Base-by-base conservation (phyloP, 345 rosid species). In the Aurinia saxatilis region DNA sequence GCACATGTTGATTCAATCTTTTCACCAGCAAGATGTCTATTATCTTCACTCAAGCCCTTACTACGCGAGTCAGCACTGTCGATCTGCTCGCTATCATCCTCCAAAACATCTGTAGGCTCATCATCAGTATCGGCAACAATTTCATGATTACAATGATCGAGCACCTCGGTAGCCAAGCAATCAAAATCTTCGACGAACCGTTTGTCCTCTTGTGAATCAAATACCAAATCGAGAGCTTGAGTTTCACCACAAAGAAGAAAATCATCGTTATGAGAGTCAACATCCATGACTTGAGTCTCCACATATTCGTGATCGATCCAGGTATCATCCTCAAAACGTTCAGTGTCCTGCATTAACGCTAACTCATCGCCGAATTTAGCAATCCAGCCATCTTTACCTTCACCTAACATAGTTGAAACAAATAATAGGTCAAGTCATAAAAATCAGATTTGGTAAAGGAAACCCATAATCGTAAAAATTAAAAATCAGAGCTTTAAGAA, bases 41-140 rank as follows among this genome's bases (percentile, higher is more conserved):
- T 71, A 62, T 58, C 76, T 40, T 40, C 57, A 48, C 57, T 74
- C 8, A 39, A 14, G 1, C 52, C 75, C 67, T 62, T 33, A 37
- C 72, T 38, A 30, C 8, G 56, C 2, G 60, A 39, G 42, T 78
- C 81, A 37, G 52, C 79, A 63, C 27, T 7, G 4, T 73, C 87
- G 36, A 56, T 67, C 38, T 72, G 44, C 57, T 72, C 82, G 47
- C 36, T 67, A 39, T 17, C 58, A 4, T 70, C 72, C 50, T 49
- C 76, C 75, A 82, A 67, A 62, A 73, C 72, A 75, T 74, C 81
- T 45, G 88, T 87, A 66, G 50, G 64, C 72, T 82, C 91, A 77
- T 72, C 77, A 40, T 81, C 82, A 71, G 75, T 52, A 73, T 74
- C 77, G 6, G 30, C 15, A 7, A 40, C 70, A 66, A 65, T 61